Percentiles rank a stretch among this genome's conserved stretches.
phyloP scores from a whole-genome alignment of 169 alveolate genomes.

The Plasmodium berghei region DNA sequence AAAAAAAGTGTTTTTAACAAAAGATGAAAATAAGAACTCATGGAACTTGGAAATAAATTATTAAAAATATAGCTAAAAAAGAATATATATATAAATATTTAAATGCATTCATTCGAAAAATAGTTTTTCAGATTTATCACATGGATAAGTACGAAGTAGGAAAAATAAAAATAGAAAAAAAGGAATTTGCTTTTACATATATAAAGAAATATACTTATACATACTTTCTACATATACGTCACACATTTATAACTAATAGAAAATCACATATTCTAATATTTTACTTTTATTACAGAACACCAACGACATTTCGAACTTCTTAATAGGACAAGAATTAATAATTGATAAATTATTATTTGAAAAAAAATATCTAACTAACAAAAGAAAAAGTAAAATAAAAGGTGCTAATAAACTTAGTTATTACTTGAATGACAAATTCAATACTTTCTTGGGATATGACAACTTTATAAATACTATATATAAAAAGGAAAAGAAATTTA shows the following conservation, averaged over 20 bases:
- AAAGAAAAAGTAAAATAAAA: constrained; percentile 29
- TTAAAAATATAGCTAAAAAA: not conserved
- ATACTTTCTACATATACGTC: not conserved
- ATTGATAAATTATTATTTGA: constrained; percentile 59
- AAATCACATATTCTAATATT: too few relatives aligned
- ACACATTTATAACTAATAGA: too few relatives aligned
- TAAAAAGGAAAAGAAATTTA: constrained; percentile 41
- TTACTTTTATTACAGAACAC: constrained; percentile 13
- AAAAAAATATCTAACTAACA: constrained; percentile 36
- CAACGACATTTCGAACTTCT: constrained; percentile 14
- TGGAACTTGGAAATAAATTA: not conserved
- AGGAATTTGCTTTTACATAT: not conserved
- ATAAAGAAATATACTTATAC: not conserved
- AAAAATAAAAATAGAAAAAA: not conserved
- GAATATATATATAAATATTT: constrained; percentile 7
- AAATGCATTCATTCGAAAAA: not conserved
- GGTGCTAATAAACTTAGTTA: constrained; percentile 15
- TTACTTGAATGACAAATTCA: constrained; percentile 43
- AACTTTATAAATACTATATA: constrained; percentile 44
- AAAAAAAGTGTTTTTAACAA: not conserved
- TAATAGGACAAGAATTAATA: constrained; percentile 58
- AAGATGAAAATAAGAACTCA: not conserved
- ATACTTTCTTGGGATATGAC: constrained; percentile 36
- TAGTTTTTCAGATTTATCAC: constrained; percentile 3
- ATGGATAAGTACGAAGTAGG: constrained; percentile 27